A percentile compares a stretch with the other conserved stretches of the same genome.
Evolutionary conservation across 257 asterid species (phyloP).

Genomic region (Nemophila menziesii): DNA sequence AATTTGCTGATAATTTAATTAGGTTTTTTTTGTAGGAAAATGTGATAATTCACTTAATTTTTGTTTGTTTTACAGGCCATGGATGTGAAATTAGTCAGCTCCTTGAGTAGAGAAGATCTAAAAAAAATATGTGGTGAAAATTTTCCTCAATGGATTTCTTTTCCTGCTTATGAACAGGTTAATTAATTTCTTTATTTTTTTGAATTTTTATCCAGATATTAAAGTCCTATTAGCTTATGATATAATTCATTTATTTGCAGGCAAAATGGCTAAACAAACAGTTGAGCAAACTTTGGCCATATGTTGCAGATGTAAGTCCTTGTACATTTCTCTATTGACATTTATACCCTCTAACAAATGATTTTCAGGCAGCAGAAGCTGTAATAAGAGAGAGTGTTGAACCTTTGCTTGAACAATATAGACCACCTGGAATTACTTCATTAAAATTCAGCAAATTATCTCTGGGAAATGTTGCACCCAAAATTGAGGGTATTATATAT

Average conservation of each 20-base stretch:
- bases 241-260: slow-evolving; percentile 33
- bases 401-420: slow-evolving; percentile 92
- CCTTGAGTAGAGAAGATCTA: slow-evolving; percentile 77
- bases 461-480: slow-evolving; percentile 69
- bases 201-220: slow-evolving; percentile 5
- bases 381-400: slow-evolving; percentile 88
- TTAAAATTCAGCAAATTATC: slow-evolving; percentile 67
- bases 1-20: no score
- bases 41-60: slow-evolving; percentile 4
- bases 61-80: slow-evolving; percentile 50
- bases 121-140: slow-evolving; percentile 89
- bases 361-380: slow-evolving; percentile 86
- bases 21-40: neutral
- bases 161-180: slow-evolving; percentile 94
- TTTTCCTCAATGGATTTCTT: slow-evolving; percentile 93
- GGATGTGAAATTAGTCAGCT: slow-evolving; percentile 69
- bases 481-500: slow-evolving; percentile 42
- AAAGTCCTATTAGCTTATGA: no score
- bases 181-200: slow-evolving; percentile 2
- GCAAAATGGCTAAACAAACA: slow-evolving; percentile 97
- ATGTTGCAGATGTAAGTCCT: slow-evolving; percentile 84
- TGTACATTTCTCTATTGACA: neutral
- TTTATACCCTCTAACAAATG: neutral
- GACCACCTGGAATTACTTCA: slow-evolving; percentile 67
- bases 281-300: slow-evolving; percentile 88